Conservation (phyloP, 2,329 filamentous ascomycete genomes). For the Hawksworthiomyces lignivorus region DNA sequence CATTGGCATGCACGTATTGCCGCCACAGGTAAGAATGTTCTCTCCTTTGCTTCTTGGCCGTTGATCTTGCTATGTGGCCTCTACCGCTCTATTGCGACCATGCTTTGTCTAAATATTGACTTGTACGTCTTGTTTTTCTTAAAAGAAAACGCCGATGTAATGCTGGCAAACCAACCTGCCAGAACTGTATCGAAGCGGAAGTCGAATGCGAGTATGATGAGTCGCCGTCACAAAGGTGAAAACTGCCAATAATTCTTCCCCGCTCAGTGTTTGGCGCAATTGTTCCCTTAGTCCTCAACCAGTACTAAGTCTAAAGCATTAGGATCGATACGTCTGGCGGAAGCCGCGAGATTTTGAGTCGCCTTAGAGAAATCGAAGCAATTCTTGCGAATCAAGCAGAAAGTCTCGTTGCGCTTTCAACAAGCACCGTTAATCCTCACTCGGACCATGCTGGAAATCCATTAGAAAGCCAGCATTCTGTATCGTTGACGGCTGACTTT, state of each 20-base stretch:
- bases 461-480: neutral
- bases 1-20: slow-evolving; percentile 23
- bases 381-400: slow-evolving; percentile 17
- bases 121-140: too few relatives aligned
- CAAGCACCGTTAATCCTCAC: neutral
- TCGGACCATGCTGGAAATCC: neutral
- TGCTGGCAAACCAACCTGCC: slow-evolving; percentile 19
- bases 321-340: slow-evolving; percentile 23
- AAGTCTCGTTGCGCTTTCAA: slow-evolving; percentile 13
- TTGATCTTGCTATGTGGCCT: too few relatives aligned
- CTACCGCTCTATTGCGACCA: too few relatives aligned
- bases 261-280: too few relatives aligned
- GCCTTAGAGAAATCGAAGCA: slow-evolving; percentile 21
- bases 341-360: slow-evolving; percentile 20
- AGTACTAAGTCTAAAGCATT: too few relatives aligned
- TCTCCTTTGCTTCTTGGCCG: too few relatives aligned
- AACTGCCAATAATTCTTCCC: too few relatives aligned
- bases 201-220: slow-evolving; percentile 23
- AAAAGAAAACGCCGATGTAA: slow-evolving; percentile 23
- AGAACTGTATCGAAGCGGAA: slow-evolving; percentile 19
- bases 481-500: slow-evolving; percentile 1
- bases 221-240: slow-evolving; percentile 12
- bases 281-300: too few relatives aligned
- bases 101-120: too few relatives aligned
- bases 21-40: slow-evolving; percentile 18